A percentile compares a stretch with the other conserved stretches of the same genome.
These are phyloP conservation scores for Claviceps cyperi DNA, from an alignment of 2,329 filamentous ascomycete genomes.

Conservation along the genomic window DNA sequence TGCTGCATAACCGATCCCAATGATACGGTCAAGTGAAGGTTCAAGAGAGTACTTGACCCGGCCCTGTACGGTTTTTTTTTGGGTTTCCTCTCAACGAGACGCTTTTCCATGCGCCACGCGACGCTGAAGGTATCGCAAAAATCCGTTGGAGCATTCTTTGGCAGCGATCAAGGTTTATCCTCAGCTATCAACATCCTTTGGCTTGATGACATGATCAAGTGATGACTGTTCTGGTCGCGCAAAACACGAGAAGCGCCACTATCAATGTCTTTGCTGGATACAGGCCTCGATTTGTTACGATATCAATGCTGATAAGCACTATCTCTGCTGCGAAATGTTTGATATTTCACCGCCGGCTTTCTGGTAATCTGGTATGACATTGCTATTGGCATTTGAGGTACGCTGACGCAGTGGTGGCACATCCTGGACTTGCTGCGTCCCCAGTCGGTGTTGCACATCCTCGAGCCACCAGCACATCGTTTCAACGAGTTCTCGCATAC, in stretches of 20 bases:
- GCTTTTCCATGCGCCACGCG: not conserved
- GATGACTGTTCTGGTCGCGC: not conserved
- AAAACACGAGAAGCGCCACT: not conserved
- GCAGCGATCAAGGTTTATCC: not conserved
- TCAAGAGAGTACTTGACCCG: too few species aligned
- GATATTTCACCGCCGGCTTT: not conserved
- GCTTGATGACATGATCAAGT: not conserved
- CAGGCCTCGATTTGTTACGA: too few species aligned
- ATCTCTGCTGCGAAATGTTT: not conserved
- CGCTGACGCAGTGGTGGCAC: constrained; percentile 1
- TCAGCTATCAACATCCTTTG: not conserved
- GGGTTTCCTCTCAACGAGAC: not conserved
- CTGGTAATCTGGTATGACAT: not conserved
- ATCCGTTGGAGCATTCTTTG: not conserved
- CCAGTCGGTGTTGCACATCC: not conserved
- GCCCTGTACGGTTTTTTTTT: too few species aligned
- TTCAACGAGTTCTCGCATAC: not conserved
- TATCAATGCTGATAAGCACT: not conserved
- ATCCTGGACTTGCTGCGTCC: not conserved
- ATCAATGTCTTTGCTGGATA: not conserved
- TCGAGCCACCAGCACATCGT: not conserved
- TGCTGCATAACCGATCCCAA: not conserved
- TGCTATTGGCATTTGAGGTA: not conserved
- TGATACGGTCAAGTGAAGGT: not conserved
- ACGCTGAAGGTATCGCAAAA: not conserved